A percentile compares a stretch with the other conserved stretches of the same genome.
Conservation (phyloP, 169 alveolate species). For the Plasmodium relictum region DNA sequence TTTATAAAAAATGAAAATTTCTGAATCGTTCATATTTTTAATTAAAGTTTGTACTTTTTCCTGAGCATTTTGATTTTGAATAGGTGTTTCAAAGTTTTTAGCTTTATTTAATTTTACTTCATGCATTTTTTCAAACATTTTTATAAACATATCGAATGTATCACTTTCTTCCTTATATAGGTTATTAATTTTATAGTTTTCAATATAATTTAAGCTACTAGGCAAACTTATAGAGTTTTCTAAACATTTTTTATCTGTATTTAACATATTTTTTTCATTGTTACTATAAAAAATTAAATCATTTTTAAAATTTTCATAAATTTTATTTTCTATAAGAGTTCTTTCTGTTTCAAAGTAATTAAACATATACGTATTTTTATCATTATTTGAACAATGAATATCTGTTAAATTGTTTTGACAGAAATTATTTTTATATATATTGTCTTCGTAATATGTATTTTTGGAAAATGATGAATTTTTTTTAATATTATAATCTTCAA, state of each 20-base stretch:
- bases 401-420: neutral
- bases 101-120: conserved; percentile 55
- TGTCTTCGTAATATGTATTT: neutral
- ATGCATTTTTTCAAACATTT: conserved; percentile 56
- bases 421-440: neutral
- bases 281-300: conserved; percentile 59
- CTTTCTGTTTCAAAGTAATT: conserved; percentile 31
- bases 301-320: conserved; percentile 60
- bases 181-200: conserved; percentile 53
- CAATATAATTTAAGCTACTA: conserved; percentile 50
- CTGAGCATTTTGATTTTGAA: conserved; percentile 46
- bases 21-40: conserved; percentile 76
- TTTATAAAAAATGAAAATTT: conserved; percentile 60
- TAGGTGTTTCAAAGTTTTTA: conserved; percentile 70
- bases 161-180: conserved; percentile 51
- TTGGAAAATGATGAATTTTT: neutral
- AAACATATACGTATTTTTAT: neutral
- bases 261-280: conserved; percentile 17
- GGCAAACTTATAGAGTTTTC: conserved; percentile 35
- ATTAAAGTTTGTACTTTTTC: conserved; percentile 46
- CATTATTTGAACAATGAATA: neutral
- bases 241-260: neutral
- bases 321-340: conserved; percentile 55
- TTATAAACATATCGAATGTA: conserved; percentile 25
- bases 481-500: neutral